A percentile compares a stretch with the other conserved stretches of the same genome.
Evolutionary conservation across 1,139 yeast species (phyloP).

Genomic region (Arxiozyma slooffiae): DNA sequence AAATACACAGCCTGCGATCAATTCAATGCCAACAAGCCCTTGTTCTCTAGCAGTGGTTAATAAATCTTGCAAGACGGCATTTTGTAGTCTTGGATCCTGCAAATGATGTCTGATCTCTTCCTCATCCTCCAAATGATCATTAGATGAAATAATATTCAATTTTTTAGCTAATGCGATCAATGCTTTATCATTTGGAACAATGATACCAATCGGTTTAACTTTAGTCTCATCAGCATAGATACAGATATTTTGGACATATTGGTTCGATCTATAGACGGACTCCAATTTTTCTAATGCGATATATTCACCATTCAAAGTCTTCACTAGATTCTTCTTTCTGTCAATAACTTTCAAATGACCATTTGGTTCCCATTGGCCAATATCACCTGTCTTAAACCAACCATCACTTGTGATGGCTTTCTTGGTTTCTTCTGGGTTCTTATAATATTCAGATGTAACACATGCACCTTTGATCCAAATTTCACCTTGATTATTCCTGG

Average conservation of each 20-base stretch:
- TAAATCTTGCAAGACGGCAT: constrained; percentile 50
- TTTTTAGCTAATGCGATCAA: constrained; percentile 52
- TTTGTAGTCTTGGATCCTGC: constrained; percentile 47
- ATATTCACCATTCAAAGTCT: constrained; percentile 94
- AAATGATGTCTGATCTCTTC: constrained; percentile 38
- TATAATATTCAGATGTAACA: constrained; percentile 67
- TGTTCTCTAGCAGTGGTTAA: constrained; percentile 66
- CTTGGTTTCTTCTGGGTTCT: constrained; percentile 72
- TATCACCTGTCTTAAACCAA: constrained; percentile 96
- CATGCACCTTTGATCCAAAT: constrained; percentile 67
- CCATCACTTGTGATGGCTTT: constrained; percentile 62
- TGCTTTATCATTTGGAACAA: constrained; percentile 67
- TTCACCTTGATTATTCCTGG: constrained; percentile 91
- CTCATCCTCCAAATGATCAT: constrained; percentile 30
- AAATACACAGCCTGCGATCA: constrained; percentile 67
- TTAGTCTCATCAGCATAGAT: constrained; percentile 82
- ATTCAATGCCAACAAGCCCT: constrained; percentile 80
- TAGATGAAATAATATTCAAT: constrained; percentile 39
- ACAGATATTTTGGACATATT: constrained; percentile 69
- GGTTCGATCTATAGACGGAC: constrained; percentile 72
- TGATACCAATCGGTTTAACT: constrained; percentile 87
- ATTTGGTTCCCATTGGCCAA: constrained; percentile 80
- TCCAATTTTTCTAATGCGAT: constrained; percentile 93
- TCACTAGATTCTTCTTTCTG: constrained; percentile 90
- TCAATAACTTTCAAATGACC: constrained; percentile 83